Evolutionary conservation across 1,284 basidiomycete genomes (phyloP), one percentile per base, ranked within the genome.

Genomic region (Ganoderma leucocontextum): DNA sequence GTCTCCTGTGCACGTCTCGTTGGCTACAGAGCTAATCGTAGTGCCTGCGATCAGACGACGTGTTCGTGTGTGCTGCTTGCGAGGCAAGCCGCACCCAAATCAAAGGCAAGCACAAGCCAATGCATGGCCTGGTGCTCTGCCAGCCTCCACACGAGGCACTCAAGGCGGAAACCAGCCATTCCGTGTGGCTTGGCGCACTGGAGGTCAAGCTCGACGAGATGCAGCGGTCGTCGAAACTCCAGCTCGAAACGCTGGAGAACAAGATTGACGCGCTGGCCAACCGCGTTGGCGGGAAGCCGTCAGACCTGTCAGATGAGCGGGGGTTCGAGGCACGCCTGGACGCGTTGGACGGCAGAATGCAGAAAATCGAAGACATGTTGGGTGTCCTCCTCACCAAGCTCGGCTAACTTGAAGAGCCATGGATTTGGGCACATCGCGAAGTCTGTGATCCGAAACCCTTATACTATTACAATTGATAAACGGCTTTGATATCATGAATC

Each of bases 71-170:
- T 55, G 5, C 62, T 1, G 1, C 29, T 1, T 74, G 73, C 60
- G 73, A 74, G n/a, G 60, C 63, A 0, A 57, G 55, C n/a, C 39
- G 59, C 19, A 10, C 52, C 17, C 38, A 57, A 7, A 66, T 67
- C 57, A 60, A 63, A 17, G 53, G 64, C 8, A 66, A 60, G 10
- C 73, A 74, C 67, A 70, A 72, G 47, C 65, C 57, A n/a, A 55
- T 53, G 36, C 73, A 74, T 33, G 67, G 61, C 0, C 63, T 74
- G 22, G 73, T 74, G 9, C 66, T 69, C 10, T 71, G 69, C 53
- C 65, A 64, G 13, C 35, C 42, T 2, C 68, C 68, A 4, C 66
- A 49, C n/a, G 68, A 68, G 10, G 71, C 66, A 10, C n/a, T 12
- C 17, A 39, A 44, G 5, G 59, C 59, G 22, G 59, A 66, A 5